phyloP scores from a whole-genome alignment of 208 protist species.

The Crithidia expoeki region DNA sequence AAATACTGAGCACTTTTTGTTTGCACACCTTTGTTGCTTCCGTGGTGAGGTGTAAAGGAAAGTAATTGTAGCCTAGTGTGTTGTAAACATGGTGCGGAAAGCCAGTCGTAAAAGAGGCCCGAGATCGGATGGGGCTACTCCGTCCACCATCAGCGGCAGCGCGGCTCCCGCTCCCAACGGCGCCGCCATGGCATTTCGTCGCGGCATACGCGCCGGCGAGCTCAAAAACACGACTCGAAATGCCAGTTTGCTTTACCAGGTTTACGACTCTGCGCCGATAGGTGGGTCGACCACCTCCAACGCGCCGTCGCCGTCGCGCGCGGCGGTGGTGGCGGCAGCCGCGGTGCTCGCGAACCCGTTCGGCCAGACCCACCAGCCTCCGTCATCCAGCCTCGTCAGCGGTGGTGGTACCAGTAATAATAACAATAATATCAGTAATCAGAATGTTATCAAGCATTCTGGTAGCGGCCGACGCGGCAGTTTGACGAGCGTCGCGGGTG shows the following conservation, averaged over 20 bases:
- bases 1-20: no score
- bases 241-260: constrained; percentile 9
- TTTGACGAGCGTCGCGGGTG: background rate
- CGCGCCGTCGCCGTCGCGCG: constrained; percentile 13
- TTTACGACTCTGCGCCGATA: constrained; percentile 12
- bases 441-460: background rate
- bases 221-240: constrained; percentile 7
- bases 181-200: background rate
- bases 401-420: background rate
- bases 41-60: no score
- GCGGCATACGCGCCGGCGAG: constrained; percentile 2
- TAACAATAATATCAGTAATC: background rate
- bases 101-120: constrained; percentile 5
- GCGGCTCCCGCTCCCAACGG: background rate
- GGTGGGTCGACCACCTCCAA: background rate
- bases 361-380: background rate
- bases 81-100: constrained; percentile 12
- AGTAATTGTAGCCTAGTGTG: background rate
- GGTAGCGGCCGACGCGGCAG: background rate
- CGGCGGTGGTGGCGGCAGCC: constrained; percentile 8
- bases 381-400: background rate
- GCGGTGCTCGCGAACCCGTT: constrained; percentile 16
- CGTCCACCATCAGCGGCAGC: background rate
- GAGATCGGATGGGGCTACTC: background rate
- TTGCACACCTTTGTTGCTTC: background rate